Conservation (phyloP, 768 basidiomycete genomes). For the Pleurotus tuoliensis region DNA sequence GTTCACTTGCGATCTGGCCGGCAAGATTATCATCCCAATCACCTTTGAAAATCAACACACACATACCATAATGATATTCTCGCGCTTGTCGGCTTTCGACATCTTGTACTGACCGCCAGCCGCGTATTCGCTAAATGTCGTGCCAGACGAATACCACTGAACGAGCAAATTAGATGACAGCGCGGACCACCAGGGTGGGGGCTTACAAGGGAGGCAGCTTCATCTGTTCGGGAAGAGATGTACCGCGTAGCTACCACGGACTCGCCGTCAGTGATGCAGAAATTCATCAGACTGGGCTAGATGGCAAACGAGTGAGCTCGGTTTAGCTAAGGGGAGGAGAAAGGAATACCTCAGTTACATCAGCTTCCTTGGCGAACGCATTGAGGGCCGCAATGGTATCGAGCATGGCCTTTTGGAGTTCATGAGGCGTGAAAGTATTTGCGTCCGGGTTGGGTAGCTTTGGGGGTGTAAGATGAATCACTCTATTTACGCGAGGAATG, state of each 20-base stretch:
- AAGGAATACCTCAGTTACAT: conserved; percentile 60
- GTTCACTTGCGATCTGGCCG: conserved; percentile 79
- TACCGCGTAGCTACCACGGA: conserved; percentile 94
- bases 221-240: conserved; percentile 86
- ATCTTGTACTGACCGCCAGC: conserved; percentile 91
- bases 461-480: conserved; percentile 5
- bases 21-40: conserved; percentile 10
- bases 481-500: background rate
- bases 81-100: conserved; percentile 93
- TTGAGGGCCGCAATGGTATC: conserved; percentile 84
- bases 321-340: background rate
- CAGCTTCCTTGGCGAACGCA: conserved; percentile 63
- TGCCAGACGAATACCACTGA: conserved; percentile 94
- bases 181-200: background rate
- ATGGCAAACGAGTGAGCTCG: background rate
- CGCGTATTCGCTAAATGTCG: conserved; percentile 86
- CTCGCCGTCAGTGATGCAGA: conserved; percentile 93
- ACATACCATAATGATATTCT: conserved; percentile 87
- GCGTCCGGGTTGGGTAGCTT: conserved; percentile 83
- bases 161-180: background rate
- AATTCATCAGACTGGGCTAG: conserved; percentile 90
- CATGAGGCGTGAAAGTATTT: conserved; percentile 63
- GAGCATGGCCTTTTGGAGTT: conserved; percentile 81
- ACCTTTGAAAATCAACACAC: background rate
- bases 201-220: conserved; percentile 84